Percentiles rank a stretch among this genome's conserved stretches.
Conservation (phyloP, 768 basidiomycete species). For the Lactifluus rugatus region DNA sequence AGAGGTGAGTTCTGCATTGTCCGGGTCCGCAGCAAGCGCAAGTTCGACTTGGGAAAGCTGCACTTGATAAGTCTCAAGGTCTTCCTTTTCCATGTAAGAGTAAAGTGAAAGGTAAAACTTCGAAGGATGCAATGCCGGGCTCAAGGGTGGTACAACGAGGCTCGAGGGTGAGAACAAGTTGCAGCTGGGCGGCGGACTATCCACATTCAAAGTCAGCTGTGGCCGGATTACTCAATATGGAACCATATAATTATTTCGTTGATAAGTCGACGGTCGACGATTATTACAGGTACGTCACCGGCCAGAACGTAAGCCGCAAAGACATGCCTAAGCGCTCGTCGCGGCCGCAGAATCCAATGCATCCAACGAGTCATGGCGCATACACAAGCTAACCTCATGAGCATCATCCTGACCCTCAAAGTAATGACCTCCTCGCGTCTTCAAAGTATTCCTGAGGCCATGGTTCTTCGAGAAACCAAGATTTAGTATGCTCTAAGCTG, state of each 20-base stretch:
- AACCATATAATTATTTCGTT: neutral
- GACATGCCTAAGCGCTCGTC: neutral
- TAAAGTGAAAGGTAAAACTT: neutral
- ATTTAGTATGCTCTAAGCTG: neutral
- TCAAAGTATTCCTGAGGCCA: constrained; percentile 12
- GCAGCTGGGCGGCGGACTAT: neutral
- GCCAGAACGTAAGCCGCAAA: neutral
- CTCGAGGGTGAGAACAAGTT: neutral
- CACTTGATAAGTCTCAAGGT: constrained; percentile 84
- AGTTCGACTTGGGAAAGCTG: constrained; percentile 84
- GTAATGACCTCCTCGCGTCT: constrained; percentile 1
- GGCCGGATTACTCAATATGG: neutral
- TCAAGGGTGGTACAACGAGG: neutral
- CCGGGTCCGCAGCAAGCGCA: constrained; percentile 65
- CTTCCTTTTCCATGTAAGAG: constrained; percentile 45
- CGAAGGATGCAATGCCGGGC: neutral
- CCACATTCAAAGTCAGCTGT: constrained; percentile 15
- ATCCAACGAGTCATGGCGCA: constrained; percentile 5
- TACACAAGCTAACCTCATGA: constrained; percentile 7
- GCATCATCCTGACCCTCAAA: neutral
- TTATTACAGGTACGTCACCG: neutral
- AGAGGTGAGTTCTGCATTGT: constrained; percentile 60
- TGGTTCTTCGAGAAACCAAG: constrained; percentile 10
- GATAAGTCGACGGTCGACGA: neutral
- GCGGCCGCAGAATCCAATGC: neutral